Conservation (phyloP, 495 filamentous ascomycete genomes). For the Aspergillus sclerotioniger region DNA sequence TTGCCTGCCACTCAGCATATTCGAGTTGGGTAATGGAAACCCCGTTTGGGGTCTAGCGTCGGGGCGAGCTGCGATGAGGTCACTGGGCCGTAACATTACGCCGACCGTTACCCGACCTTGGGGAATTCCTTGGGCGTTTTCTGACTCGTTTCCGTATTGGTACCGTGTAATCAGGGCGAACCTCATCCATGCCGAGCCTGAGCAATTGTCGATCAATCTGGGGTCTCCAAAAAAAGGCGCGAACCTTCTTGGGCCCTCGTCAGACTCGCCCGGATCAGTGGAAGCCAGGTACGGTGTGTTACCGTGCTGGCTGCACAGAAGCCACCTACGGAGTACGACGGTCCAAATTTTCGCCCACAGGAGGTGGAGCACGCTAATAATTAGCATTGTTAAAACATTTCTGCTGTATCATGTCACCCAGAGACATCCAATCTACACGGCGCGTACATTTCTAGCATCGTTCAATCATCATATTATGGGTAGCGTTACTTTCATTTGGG, state of each 20-base stretch:
- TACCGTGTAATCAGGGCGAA: neutral
- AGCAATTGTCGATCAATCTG: conserved; percentile 7
- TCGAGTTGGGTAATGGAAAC: conserved; percentile 46
- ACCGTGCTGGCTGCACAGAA: neutral
- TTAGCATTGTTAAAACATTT: neutral
- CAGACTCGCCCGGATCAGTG: too few species aligned
- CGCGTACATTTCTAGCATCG: neutral
- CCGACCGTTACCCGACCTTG: neutral
- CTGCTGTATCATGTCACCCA: neutral
- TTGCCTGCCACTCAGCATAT: conserved; percentile 34
- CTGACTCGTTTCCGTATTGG: neutral
- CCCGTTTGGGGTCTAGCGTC: conserved; percentile 28
- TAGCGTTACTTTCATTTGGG: conserved; percentile 8
- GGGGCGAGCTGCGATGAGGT: conserved; percentile 10
- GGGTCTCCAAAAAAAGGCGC: neutral
- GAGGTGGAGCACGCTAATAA: neutral
- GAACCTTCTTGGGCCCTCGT: too few species aligned
- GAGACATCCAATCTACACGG: neutral
- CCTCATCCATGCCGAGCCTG: neutral
- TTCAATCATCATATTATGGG: conserved; percentile 1
- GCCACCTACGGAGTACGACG: neutral
- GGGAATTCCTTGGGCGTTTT: neutral
- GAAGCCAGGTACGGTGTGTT: neutral
- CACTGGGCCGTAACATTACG: conserved; percentile 1
- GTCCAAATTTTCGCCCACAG: neutral